phyloP scores from a whole-genome alignment of 2,329 filamentous ascomycete genomes.

The Talaromyces albobiverticillius region DNA sequence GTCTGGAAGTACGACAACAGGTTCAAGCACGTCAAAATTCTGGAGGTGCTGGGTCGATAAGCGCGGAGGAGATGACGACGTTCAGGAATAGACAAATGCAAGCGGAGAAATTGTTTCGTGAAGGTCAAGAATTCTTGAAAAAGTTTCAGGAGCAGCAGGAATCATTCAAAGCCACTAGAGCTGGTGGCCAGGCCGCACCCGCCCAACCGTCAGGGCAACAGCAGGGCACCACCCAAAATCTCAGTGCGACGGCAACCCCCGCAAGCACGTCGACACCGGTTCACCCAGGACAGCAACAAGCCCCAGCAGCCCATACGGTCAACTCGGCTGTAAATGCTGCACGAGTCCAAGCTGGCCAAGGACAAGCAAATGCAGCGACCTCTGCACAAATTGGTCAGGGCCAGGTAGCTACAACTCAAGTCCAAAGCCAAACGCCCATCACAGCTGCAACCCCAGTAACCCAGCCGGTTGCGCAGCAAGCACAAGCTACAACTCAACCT shows the following conservation, averaged over 20 bases:
- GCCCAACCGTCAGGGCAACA: constrained; percentile 13
- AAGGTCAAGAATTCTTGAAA: constrained; percentile 45
- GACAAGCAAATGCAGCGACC: constrained; percentile 12
- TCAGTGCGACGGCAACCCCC: constrained; percentile 14
- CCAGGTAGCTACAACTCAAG: constrained; percentile 24
- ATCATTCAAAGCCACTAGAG: constrained; percentile 36
- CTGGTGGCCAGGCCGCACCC: background rate
- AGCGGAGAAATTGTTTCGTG: constrained; percentile 40
- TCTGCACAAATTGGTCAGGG: background rate
- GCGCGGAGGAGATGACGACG: constrained; percentile 39
- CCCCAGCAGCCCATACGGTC: constrained; percentile 45
- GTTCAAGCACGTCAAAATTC: constrained; percentile 35
- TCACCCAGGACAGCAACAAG: constrained; percentile 32
- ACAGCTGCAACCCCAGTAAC: constrained; percentile 3
- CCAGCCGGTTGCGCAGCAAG: background rate
- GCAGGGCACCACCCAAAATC: constrained; percentile 5
- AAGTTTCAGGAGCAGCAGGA: constrained; percentile 51
- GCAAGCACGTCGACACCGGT: constrained; percentile 25
- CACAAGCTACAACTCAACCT: constrained; percentile 5
- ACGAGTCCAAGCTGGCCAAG: constrained; percentile 31
- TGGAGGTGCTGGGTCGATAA: constrained; percentile 35
- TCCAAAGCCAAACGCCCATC: constrained; percentile 16
- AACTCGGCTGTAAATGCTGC: constrained; percentile 48
- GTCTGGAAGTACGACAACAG: constrained; percentile 40
- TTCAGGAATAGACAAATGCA: constrained; percentile 41